phyloP scores from a whole-genome alignment of 2,329 filamentous ascomycete genomes.

The Ciborinia camelliae region DNA sequence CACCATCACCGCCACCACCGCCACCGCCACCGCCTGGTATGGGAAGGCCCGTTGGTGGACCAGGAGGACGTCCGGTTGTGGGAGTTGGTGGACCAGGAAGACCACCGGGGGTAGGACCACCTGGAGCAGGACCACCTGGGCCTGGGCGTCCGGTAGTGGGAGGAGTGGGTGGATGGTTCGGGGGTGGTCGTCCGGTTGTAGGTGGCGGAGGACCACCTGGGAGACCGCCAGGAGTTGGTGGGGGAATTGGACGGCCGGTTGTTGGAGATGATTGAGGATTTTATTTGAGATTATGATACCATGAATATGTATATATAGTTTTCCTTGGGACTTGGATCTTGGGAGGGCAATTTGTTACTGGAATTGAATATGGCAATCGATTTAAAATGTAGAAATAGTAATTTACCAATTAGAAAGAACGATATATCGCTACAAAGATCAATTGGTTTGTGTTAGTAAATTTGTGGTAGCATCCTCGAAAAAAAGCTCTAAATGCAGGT shows the following conservation, averaged over 20 bases:
- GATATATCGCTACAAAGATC: background rate
- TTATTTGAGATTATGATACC: background rate
- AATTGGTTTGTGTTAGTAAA: background rate
- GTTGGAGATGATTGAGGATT: background rate
- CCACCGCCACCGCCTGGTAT: background rate
- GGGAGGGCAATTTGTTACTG: background rate
- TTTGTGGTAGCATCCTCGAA: background rate
- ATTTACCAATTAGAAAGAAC: background rate
- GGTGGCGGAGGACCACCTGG: background rate
- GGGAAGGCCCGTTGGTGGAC: background rate
- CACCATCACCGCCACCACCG: background rate
- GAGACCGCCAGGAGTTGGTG: background rate
- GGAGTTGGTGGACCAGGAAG: background rate
- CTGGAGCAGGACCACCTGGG: background rate
- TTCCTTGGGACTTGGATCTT: background rate
- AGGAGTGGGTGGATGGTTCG: conserved; percentile 4
- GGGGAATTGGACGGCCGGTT: background rate
- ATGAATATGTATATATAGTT: background rate
- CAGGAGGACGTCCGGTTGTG: background rate
- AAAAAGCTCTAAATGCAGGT: background rate
- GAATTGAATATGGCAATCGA: background rate
- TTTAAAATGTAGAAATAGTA: background rate
- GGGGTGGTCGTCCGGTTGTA: background rate
- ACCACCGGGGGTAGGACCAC: background rate
- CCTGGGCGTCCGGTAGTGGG: background rate